Evolutionary conservation across 352 stramenopile genomes (phyloP).

Genomic region (Aphanomyces euteiches): DNA sequence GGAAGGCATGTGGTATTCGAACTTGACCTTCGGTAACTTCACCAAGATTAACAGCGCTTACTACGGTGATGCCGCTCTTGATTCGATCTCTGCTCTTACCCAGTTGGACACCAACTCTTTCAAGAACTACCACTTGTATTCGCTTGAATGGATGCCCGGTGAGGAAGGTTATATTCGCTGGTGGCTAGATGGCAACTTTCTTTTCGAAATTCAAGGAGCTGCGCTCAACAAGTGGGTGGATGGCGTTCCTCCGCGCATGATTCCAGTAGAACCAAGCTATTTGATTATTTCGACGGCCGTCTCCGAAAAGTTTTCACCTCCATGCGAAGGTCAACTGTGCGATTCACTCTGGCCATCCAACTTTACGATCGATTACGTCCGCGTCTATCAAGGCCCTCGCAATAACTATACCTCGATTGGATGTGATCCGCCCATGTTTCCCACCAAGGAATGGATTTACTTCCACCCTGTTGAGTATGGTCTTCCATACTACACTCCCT

Average conservation of each 20-base stretch:
- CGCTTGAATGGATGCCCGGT: conserved; percentile 93
- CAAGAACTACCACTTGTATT: conserved; percentile 90
- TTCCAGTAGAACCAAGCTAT: conserved; percentile 95
- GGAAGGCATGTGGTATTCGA: conserved; percentile 88
- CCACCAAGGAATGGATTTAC: conserved; percentile 90
- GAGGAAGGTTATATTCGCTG: conserved; percentile 90
- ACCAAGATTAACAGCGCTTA: conserved; percentile 92
- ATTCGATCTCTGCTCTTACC: conserved; percentile 93
- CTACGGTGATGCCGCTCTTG: conserved; percentile 91
- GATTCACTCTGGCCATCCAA: conserved; percentile 89
- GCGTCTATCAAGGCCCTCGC: conserved; percentile 91
- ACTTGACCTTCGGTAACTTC: conserved; percentile 78
- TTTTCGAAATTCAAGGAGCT: conserved; percentile 90
- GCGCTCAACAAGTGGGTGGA: conserved; percentile 79
- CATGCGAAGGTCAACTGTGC: conserved; percentile 89
- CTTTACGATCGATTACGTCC: conserved; percentile 94
- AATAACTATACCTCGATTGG: conserved; percentile 89
- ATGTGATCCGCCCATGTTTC: conserved; percentile 88
- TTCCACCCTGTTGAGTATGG: conserved; percentile 80
- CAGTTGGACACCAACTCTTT: conserved; percentile 90
- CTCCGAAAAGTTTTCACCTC: conserved; percentile 92
- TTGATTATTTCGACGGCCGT: conserved; percentile 97
- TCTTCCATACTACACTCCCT: conserved; percentile 74
- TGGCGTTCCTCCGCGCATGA: conserved; percentile 63
- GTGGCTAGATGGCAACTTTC: conserved; percentile 90